phyloP scores from a whole-genome alignment of 441 rosid genomes.

The Bruguiera hainesii region DNA sequence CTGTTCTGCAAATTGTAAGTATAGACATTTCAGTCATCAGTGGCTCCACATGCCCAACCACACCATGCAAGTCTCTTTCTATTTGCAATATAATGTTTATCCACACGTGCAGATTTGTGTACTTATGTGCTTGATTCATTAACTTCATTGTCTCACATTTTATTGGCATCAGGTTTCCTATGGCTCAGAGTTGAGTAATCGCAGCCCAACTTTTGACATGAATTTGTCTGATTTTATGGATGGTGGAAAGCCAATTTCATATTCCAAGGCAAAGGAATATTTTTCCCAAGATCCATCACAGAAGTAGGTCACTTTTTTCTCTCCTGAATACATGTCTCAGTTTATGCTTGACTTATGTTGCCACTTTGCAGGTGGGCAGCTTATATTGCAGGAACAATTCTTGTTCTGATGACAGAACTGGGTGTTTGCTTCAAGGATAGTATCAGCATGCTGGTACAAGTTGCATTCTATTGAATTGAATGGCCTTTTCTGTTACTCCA shows the following conservation, averaged over 20 bases:
- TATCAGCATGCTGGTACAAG: slow-evolving; percentile 86
- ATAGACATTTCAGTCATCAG: no score
- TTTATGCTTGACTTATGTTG: slow-evolving; percentile 15
- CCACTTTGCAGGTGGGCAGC: slow-evolving; percentile 90
- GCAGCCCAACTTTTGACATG: slow-evolving; percentile 99
- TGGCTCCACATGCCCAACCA: no score
- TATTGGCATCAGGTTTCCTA: slow-evolving; percentile 66
- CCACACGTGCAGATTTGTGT: no score
- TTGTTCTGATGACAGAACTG: slow-evolving; percentile 93
- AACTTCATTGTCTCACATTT: no score
- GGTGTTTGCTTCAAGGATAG: slow-evolving; percentile 86
- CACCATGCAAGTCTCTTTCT: no score
- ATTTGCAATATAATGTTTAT: no score
- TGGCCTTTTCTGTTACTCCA: background rate
- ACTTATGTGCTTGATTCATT: no score
- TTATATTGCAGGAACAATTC: slow-evolving; percentile 92
- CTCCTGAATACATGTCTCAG: background rate
- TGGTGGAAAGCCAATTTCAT: slow-evolving; percentile 74
- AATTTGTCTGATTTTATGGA: slow-evolving; percentile 96
- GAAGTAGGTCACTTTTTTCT: slow-evolving; percentile 50
- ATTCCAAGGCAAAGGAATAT: slow-evolving; percentile 74
- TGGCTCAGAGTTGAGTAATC: slow-evolving; percentile 98
- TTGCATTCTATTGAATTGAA: slow-evolving; percentile 6
- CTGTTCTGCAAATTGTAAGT: slow-evolving; percentile 96
- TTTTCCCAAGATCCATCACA: slow-evolving; percentile 96